These are phyloP conservation scores for Cystobasidium tubakii DNA, from an alignment of 768 basidiomycete species.

Conservation along the genomic window DNA sequence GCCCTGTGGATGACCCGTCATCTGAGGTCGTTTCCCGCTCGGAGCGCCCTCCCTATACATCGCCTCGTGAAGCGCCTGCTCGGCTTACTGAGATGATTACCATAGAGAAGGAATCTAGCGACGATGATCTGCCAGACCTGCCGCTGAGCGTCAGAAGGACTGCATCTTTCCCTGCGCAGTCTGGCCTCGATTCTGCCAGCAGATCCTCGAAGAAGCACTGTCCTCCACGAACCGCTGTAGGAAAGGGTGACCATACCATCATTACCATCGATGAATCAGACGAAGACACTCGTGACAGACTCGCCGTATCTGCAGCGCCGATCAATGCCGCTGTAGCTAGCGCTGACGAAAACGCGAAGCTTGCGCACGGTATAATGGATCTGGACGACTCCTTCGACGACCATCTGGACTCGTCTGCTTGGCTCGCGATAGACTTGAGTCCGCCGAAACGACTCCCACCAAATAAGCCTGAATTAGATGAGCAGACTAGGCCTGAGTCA, in stretches of 20 bases:
- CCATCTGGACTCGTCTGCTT: background rate
- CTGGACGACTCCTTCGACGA: background rate
- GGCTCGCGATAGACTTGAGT: background rate
- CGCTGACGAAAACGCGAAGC: background rate
- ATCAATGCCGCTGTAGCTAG: background rate
- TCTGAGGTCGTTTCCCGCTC: background rate
- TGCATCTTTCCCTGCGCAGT: no score
- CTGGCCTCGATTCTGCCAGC: no score
- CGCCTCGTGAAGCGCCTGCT: background rate
- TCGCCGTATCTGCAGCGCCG: no score
- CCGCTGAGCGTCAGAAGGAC: background rate
- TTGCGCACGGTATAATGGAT: background rate
- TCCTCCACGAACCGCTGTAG: no score
- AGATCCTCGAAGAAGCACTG: no score
- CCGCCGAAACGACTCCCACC: background rate
- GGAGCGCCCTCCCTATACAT: background rate
- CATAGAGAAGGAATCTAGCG: background rate
- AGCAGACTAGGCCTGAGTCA: background rate
- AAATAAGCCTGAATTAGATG: background rate
- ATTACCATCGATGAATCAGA: background rate
- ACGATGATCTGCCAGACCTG: slow-evolving; percentile 19
- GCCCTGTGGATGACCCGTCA: background rate
- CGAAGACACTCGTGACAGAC: no score
- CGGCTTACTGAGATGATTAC: background rate
- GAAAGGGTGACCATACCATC: background rate